Evolutionary conservation across 2,329 filamentous ascomycete species (phyloP).

Genomic region (Trichoderma pleuroti): DNA sequence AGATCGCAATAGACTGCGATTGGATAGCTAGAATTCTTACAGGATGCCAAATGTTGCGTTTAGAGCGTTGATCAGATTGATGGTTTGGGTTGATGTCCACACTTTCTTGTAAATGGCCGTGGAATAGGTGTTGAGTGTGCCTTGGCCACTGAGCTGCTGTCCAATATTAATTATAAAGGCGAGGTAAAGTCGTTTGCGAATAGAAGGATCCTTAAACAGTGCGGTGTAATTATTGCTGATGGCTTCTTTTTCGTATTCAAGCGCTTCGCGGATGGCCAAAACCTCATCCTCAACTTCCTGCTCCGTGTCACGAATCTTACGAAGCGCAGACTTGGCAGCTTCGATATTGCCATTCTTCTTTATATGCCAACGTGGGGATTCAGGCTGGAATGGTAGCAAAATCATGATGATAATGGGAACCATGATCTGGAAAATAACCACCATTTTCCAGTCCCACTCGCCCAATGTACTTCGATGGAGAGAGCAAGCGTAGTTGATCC

Average conservation of each 20-base stretch:
- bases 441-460: slow-evolving; percentile 2
- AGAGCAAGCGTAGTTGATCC: slow-evolving; percentile 4
- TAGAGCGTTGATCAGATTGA: not conserved
- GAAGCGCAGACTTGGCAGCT: not conserved
- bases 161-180: not conserved
- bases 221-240: not conserved
- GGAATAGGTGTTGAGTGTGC: slow-evolving; percentile 2
- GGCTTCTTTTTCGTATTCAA: not conserved
- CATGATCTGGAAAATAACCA: slow-evolving; percentile 5
- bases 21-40: not conserved
- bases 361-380: not conserved
- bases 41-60: not conserved
- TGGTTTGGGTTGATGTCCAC: not conserved
- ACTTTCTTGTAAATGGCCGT: slow-evolving; percentile 1
- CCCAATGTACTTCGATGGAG: not conserved
- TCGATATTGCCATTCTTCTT: not conserved
- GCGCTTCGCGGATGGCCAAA: not conserved
- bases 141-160: not conserved
- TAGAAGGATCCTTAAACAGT: not conserved
- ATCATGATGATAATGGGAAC: not conserved
- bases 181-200: not conserved
- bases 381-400: not conserved
- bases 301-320: not conserved
- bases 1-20: not conserved
- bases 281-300: not conserved